Conservation (phyloP, 176 grass and related monocot species). For the Oryza officinalis region DNA sequence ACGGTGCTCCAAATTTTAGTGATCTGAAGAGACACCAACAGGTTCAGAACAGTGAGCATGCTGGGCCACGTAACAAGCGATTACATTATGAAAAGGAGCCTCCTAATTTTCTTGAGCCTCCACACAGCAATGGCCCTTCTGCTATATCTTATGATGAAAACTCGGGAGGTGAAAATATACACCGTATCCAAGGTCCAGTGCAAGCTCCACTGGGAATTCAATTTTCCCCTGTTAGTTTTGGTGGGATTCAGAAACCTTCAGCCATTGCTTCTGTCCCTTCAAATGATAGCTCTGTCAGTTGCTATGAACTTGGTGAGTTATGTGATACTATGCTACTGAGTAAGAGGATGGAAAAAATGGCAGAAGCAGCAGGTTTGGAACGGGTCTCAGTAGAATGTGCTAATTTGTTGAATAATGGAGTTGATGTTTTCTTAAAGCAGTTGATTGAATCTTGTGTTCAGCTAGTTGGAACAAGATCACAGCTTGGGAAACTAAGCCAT, state of each 20-base stretch:
- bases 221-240: slow-evolving; percentile 57
- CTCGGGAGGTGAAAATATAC: slow-evolving; percentile 34
- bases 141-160: slow-evolving; percentile 29
- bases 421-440: slow-evolving; percentile 73
- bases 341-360: slow-evolving; percentile 70
- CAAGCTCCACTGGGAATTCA: slow-evolving; percentile 81
- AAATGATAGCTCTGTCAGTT: slow-evolving; percentile 46
- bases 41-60: slow-evolving; percentile 42
- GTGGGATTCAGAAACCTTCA: slow-evolving; percentile 50
- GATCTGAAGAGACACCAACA: slow-evolving; percentile 52
- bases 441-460: slow-evolving; percentile 70
- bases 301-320: slow-evolving; percentile 60
- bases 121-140: slow-evolving; percentile 45
- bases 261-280: slow-evolving; percentile 34
- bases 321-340: slow-evolving; percentile 56
- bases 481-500: slow-evolving; percentile 38
- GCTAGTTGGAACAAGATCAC: slow-evolving; percentile 56
- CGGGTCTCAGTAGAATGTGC: slow-evolving; percentile 69
- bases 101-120: slow-evolving; percentile 27
- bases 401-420: slow-evolving; percentile 74
- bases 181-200: slow-evolving; percentile 32
- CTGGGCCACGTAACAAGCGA: slow-evolving; percentile 40
- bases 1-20: slow-evolving; percentile 42
- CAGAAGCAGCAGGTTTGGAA: slow-evolving; percentile 72
- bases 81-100: slow-evolving; percentile 29